phyloP scores from a whole-genome alignment of 305 asterid genomes.

The Fraxinus ornus region DNA sequence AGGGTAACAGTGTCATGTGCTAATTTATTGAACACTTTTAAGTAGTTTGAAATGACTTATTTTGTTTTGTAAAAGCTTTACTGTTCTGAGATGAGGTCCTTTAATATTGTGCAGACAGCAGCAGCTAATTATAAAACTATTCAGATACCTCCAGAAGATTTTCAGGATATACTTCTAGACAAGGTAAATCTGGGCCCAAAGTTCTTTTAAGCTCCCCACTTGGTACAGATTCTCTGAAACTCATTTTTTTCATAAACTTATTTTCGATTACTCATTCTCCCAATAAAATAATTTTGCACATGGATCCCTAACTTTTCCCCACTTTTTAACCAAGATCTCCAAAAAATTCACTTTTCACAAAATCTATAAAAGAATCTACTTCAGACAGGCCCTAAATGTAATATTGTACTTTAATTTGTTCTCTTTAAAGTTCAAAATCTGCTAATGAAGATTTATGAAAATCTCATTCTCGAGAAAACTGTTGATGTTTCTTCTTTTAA shows the following conservation, averaged over 20 bases:
- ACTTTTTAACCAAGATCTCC: background rate
- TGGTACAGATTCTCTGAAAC: background rate
- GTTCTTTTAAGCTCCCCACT: background rate
- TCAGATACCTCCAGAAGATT: conserved; percentile 68
- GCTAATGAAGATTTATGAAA: background rate
- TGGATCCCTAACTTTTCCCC: background rate
- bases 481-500: background rate
- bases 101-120: conserved; percentile 48
- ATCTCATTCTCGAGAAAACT: background rate
- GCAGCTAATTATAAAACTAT: conserved; percentile 56
- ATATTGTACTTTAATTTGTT: background rate
- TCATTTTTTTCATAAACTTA: background rate
- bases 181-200: conserved; percentile 46
- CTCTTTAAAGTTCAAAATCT: background rate
- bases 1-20: background rate
- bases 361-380: background rate
- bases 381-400: background rate
- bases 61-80: conserved; percentile 3
- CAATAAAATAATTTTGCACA: background rate
- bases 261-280: background rate
- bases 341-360: background rate
- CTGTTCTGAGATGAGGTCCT: background rate
- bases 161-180: conserved; percentile 83
- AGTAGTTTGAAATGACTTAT: background rate
- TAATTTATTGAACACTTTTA: background rate